Conservation (phyloP, 140 eudicot species). For the Stevia rebaudiana region DNA sequence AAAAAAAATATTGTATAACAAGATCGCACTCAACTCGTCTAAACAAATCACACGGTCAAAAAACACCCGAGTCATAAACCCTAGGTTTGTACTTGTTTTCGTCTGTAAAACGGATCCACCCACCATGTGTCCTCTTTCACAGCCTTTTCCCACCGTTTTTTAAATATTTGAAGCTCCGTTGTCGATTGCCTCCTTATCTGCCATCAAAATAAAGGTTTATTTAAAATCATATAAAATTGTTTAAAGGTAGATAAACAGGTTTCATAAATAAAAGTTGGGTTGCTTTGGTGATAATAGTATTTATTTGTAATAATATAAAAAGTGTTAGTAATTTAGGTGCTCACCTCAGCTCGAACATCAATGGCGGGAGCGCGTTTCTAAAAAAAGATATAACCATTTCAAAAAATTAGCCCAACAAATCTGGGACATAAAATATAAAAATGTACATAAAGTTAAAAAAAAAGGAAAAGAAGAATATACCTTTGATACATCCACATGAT, state of each 20-base stretch:
- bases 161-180: slow-evolving; percentile 57
- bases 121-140: slow-evolving; percentile 56
- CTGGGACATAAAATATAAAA: background rate
- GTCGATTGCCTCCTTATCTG: slow-evolving; percentile 89
- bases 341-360: slow-evolving; percentile 76
- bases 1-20: background rate
- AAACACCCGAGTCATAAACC: background rate
- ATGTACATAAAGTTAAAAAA: background rate
- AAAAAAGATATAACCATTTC: slow-evolving; percentile 2
- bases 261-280: background rate
- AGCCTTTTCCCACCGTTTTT: slow-evolving; percentile 76
- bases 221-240: background rate
- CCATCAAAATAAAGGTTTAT: background rate
- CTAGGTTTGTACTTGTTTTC: slow-evolving; percentile 25
- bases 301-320: background rate
- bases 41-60: slow-evolving; percentile 21
- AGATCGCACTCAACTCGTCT: slow-evolving; percentile 4
- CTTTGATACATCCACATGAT: slow-evolving; percentile 35
- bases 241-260: background rate
- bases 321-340: slow-evolving; percentile 12
- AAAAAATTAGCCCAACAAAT: background rate
- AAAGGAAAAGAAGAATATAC: slow-evolving; percentile 30
- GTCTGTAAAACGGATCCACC: slow-evolving; percentile 64
- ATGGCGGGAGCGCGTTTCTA: slow-evolving; percentile 45
- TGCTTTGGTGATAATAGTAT: background rate